Conservation (phyloP, 257 asterid species). For the Verbascum thapsus region DNA sequence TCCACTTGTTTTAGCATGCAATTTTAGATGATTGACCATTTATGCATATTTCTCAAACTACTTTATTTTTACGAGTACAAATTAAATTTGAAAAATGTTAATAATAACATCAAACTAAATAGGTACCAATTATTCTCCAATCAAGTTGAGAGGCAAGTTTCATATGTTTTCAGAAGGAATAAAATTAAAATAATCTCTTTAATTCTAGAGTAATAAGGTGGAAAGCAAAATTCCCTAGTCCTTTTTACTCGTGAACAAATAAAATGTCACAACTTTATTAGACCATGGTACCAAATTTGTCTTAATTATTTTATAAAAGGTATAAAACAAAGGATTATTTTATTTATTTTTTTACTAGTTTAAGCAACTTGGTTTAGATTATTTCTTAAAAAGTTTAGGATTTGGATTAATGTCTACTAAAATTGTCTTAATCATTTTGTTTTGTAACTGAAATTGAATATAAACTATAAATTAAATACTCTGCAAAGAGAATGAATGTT, state of each 20-base stretch:
- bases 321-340: too few relatives aligned
- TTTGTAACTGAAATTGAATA: neutral
- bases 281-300: constrained; percentile 25
- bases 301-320: constrained; percentile 14
- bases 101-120: too few relatives aligned
- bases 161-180: neutral
- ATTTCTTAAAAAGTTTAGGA: neutral
- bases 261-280: constrained; percentile 26
- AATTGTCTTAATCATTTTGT: constrained; percentile 13
- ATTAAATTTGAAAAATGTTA: too few relatives aligned
- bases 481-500: too few relatives aligned
- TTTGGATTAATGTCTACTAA: constrained; percentile 6
- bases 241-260: constrained; percentile 24
- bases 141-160: too few relatives aligned
- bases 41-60: too few relatives aligned
- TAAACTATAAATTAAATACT: too few relatives aligned
- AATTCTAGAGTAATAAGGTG: constrained; percentile 17
- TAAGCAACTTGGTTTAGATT: constrained; percentile 25
- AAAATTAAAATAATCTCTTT: neutral
- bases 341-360: too few relatives aligned
- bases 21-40: too few relatives aligned
- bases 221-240: neutral
- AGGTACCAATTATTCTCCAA: too few relatives aligned
- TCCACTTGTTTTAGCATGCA: too few relatives aligned
- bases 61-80: too few relatives aligned